These are phyloP conservation scores for Mucor plumbeus DNA, from an alignment of 371 early-diverging fungal species.

Conservation along the genomic window DNA sequence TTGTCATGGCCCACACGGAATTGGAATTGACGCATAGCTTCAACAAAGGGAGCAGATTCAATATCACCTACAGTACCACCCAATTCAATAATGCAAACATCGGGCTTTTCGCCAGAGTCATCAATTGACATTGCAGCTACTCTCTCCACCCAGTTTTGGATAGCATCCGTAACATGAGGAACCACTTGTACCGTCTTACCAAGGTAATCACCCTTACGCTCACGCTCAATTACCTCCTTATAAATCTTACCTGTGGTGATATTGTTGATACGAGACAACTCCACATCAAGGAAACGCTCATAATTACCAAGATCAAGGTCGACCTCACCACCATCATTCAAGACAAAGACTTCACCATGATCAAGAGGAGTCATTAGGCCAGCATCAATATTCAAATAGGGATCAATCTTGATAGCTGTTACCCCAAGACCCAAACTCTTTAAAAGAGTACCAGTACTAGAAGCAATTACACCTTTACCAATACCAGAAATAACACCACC, in stretches of 20 bases:
- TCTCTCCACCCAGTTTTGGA: conserved; percentile 97
- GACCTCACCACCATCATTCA: conserved; percentile 99
- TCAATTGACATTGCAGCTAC: conserved; percentile 89
- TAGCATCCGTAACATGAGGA: conserved; percentile 97
- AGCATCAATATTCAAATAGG: conserved; percentile 99
- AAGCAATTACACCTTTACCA: conserved; percentile 99
- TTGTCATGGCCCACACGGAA: conserved; percentile 98
- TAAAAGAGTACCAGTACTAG: conserved; percentile 95
- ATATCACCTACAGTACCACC: conserved; percentile 99
- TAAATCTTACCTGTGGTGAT: conserved; percentile 99
- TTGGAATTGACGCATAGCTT: conserved; percentile 99
- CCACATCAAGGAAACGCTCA: conserved; percentile 97
- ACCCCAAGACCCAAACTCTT: conserved; percentile 95
- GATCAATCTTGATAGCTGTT: conserved; percentile 99
- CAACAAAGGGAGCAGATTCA: conserved; percentile 98
- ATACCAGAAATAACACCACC: conserved; percentile 99
- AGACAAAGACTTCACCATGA: conserved; percentile 99
- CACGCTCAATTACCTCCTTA: conserved; percentile 91
- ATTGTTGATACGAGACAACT: conserved; percentile 95
- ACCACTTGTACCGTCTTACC: conserved; percentile 99
- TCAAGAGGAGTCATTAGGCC: conserved; percentile 98
- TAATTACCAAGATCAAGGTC: conserved; percentile 99
- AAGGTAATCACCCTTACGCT: conserved; percentile 94
- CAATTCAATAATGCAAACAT: conserved; percentile 98
- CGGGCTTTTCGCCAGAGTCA: conserved; percentile 86